Evolutionary conservation across 2,329 filamentous ascomycete genomes (phyloP), one percentile per base, ranked within the genome.

Genomic region (Fusarium sp.): DNA sequence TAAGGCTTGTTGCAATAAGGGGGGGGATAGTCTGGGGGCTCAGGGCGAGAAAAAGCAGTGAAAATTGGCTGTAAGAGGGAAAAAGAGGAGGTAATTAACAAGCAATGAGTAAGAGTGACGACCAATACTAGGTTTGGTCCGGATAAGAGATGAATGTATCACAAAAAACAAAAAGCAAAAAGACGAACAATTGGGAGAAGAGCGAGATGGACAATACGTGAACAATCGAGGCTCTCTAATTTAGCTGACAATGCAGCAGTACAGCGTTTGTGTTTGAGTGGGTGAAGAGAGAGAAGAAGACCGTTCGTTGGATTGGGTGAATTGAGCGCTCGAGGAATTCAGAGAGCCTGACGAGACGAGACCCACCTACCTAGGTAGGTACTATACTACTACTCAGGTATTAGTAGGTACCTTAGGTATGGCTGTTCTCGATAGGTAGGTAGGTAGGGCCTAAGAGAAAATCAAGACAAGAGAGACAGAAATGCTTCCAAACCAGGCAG

Each of bases 151-250:
- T 46, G 34, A 49, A 58, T 32, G 54, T 46, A n/a, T 29, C 42
- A 42, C 10, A 29, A 29, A 29, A 29, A 29, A 27, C 3, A 27
- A 27, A 27, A 27, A 11, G 10, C 4, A 38, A 53, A 57, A 52
- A 32, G 44, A 38, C 50, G 18, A 62, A 66, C 47, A 65, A 65
- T 43, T 46, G 29, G 32, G 50, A 15, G n/a, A 42, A 29, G 14
- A 45, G 45, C 52, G 32, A 57, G 61, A 54, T 63, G 61, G 40
- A 63, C 40, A 52, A 67, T 64, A 38, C 59, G 24, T 14, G 22
- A 38, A 29, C 60, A 58, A 58, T 61, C 45, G 68, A 70, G 60
- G 53, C 25, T 52, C 54, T 66, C 45, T 63, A 47, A 30, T 52
- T 42, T 51, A 14, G 22, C 9, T 24, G 30, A 30, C 22, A 51